phyloP scores from a whole-genome alignment of 2,329 filamentous ascomycete species.

The Cladophialophora yegresii region DNA sequence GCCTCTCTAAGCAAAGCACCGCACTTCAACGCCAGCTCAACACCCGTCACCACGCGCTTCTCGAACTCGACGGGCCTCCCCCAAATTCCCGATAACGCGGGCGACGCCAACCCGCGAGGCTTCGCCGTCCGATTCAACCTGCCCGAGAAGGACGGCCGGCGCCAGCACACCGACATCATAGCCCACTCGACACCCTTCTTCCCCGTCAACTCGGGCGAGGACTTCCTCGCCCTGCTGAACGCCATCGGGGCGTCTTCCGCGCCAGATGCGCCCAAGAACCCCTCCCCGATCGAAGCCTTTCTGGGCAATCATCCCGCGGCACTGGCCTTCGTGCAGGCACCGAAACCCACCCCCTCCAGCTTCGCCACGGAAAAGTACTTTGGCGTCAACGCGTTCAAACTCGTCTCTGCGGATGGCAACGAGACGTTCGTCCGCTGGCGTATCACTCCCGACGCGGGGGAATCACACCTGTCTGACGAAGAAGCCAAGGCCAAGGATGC shows the following conservation, averaged over 20 bases:
- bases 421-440: conserved; percentile 54
- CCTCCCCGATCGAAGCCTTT: conserved; percentile 40
- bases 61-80: conserved; percentile 57
- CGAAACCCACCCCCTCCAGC: conserved; percentile 54
- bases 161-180: conserved; percentile 59
- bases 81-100: conserved; percentile 52
- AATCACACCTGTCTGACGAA: conserved; percentile 45
- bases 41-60: conserved; percentile 54
- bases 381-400: conserved; percentile 42
- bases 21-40: conserved; percentile 52
- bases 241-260: conserved; percentile 44
- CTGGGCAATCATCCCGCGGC: conserved; percentile 53
- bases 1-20: conserved; percentile 50
- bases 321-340: conserved; percentile 50
- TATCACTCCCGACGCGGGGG: conserved; percentile 51
- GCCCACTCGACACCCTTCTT: conserved; percentile 57
- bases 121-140: conserved; percentile 55
- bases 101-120: conserved; percentile 53
- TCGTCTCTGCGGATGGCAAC: conserved; percentile 46
- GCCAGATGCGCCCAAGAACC: conserved; percentile 30
- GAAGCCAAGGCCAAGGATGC: conserved; percentile 44
- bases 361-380: conserved; percentile 55
- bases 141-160: conserved; percentile 41
- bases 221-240: conserved; percentile 55
- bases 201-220: conserved; percentile 55